These are phyloP conservation scores for Lipomyces mesembrius DNA, from an alignment of 805 yeast species.

Conservation along the genomic window DNA sequence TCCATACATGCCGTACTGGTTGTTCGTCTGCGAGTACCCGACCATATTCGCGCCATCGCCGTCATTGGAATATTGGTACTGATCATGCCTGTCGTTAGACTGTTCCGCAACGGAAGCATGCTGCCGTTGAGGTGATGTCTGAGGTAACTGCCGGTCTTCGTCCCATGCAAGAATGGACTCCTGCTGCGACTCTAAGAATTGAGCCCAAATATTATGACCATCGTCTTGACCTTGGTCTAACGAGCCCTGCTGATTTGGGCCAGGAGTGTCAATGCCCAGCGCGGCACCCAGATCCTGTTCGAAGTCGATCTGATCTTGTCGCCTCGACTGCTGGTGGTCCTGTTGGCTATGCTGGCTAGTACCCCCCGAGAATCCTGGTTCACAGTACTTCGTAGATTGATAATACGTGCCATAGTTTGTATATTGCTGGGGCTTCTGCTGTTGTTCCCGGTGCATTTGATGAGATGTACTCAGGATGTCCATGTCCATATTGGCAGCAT, in stretches of 20 bases:
- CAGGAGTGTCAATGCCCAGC: not conserved
- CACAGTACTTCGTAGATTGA: constrained; percentile 9
- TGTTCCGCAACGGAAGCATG: not conserved
- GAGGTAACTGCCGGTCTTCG: not conserved
- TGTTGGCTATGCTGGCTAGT: constrained; percentile 7
- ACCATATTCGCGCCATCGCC: not conserved
- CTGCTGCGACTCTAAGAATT: constrained; percentile 24
- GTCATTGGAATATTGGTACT: not conserved
- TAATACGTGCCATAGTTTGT: constrained; percentile 8
- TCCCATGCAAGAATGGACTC: constrained; percentile 19
- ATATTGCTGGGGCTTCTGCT: constrained; percentile 11
- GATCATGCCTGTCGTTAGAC: not conserved
- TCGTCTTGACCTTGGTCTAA: not conserved
- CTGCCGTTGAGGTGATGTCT: not conserved
- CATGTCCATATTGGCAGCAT: not conserved
- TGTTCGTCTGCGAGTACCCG: not conserved
- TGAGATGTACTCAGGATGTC: not conserved
- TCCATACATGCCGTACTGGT: constrained; percentile 4
- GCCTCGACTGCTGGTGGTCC: constrained; percentile 11
- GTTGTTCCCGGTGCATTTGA: constrained; percentile 7
- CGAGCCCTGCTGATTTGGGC: not conserved
- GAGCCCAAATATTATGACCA: constrained; percentile 24
- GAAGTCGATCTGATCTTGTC: constrained; percentile 11
- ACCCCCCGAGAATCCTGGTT: not conserved
- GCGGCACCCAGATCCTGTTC: constrained; percentile 15